Evolutionary conservation across 2,329 filamentous ascomycete genomes (phyloP), one percentile per base, ranked within the genome.

Genomic region (Tolypocladium amazonense): DNA sequence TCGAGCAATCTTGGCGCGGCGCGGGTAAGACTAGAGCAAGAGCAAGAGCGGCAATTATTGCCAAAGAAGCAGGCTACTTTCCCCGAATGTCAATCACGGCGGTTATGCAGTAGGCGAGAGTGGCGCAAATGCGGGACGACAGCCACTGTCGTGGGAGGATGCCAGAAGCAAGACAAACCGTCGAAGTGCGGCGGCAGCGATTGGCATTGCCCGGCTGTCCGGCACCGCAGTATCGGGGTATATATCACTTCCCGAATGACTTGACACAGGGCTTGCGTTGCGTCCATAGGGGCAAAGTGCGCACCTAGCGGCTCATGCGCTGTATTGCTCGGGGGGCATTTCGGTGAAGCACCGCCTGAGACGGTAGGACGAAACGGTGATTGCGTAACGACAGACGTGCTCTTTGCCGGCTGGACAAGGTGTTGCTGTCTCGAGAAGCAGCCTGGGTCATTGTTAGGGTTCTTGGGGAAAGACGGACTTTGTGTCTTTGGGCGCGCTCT

Each of bases 121-220:
- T 33, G 50, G 50, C 30, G 50, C 50, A 35, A 35, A 23, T 35
- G 30, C 9, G 11, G 30, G 3, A 20, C 18, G 11, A 38, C 41
- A 37, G 43, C 38, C 50, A n/a, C 50, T 53, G 30, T 52, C 18
- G 47, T 35, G 41, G 18, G n/a, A 25, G 56, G 56, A 58, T 53
- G 56, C 35, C 56, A 58, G 37, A 53, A 50, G 45, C 56, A 35
- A 58, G 56, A 58, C 56, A 58, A 38, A n/a, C 35, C 9, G 18
- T 35, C 56, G 30, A 35, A 23, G 9, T 35, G 50, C 27, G 4
- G 15, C 27, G 27, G 27, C 23, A 35, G 47, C 57, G n/a, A 58
- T 53, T 53, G 57, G 47, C 50, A 37, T 14, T 30, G n/a, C 14
- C 47, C 57, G 57, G 57, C 57, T 58, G 57, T 55, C 50, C 57